Evolutionary conservation across 2,329 filamentous ascomycete species (phyloP), one percentile per base, ranked within the genome.

Genomic region (Botrytis deweyae): DNA sequence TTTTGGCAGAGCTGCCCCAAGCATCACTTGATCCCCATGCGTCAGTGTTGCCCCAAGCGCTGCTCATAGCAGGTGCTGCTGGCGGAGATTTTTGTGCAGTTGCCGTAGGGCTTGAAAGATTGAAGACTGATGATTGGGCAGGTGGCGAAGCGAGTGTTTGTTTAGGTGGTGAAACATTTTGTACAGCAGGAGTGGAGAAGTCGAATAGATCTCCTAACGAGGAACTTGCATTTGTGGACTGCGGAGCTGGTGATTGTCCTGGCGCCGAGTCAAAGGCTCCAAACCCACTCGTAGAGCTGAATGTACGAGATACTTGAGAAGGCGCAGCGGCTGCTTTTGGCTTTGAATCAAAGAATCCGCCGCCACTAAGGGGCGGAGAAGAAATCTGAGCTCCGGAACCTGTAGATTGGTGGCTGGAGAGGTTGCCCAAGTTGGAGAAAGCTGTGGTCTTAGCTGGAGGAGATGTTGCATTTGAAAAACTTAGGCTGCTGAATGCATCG

Each of bases 11-110:
- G 5, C 88, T 87, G 74, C 87, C 88, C 96, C 96, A 99, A 4
- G 93, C 95, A 82, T 95, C 93, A 74, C 88, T 89, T 18, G 86
- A 88, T 64, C 94, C 94, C 94, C 94, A 98, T 0, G 95, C 91
- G 80, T 97, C 93, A 74, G 92, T 84, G 71, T 84, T 82, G 72
- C 81, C 82, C 29, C 83, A 78, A 0, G 81, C 83, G 76, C 75
- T 73, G 12, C 80, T 81, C 75, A 77, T 82, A 73, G 76, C 82
- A 70, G 74, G 78, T 74, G 82, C 79, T 4, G 84, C 79, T 4
- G 86, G 80, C 38, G 85, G 81, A 10, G 85, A 80, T 2, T 79
- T 78, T 6, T 79, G 85, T 81, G 22, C 85, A 77, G 85, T 79
- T 6, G 87, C 85, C 75, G 83, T 78, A 9, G 87, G 85, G 76